Evolutionary conservation across 75 land plant genomes (phyloP).

Genomic region (Sequoiadendron giganteum): DNA sequence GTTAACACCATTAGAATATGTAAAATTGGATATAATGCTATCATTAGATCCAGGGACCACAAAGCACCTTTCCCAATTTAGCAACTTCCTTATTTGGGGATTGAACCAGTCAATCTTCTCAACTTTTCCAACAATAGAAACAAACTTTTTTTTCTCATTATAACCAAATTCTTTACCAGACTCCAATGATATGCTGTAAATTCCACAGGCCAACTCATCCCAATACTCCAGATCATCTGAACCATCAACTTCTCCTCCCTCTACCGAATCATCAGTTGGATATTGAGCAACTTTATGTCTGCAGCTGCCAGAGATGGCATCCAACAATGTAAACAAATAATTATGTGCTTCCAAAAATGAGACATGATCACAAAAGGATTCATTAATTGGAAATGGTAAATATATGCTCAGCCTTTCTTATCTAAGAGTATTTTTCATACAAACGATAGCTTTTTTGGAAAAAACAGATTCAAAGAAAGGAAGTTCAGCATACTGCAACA

Average conservation of each 20-base stretch:
- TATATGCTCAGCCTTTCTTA: background rate
- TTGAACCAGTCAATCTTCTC: conserved; percentile 65
- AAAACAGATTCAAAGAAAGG: background rate
- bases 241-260: background rate
- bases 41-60: conserved; percentile 37
- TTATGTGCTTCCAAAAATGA: background rate
- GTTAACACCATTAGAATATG: background rate
- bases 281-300: background rate
- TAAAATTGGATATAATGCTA: background rate
- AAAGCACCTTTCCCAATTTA: conserved; percentile 65
- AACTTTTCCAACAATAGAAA: conserved; percentile 29
- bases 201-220: conserved; percentile 92
- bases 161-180: background rate
- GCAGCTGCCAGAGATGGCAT: conserved; percentile 7
- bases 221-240: conserved; percentile 42
- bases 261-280: background rate
- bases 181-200: conserved; percentile 51
- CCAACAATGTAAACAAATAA: background rate
- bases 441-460: background rate
- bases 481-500: background rate
- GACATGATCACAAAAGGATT: background rate
- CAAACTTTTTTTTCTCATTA: background rate
- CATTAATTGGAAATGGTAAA: background rate
- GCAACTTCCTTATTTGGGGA: conserved; percentile 39
- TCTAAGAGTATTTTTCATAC: background rate